Base-by-base conservation (phyloP, 148 eudicot genomes). In the Cornus florida region DNA sequence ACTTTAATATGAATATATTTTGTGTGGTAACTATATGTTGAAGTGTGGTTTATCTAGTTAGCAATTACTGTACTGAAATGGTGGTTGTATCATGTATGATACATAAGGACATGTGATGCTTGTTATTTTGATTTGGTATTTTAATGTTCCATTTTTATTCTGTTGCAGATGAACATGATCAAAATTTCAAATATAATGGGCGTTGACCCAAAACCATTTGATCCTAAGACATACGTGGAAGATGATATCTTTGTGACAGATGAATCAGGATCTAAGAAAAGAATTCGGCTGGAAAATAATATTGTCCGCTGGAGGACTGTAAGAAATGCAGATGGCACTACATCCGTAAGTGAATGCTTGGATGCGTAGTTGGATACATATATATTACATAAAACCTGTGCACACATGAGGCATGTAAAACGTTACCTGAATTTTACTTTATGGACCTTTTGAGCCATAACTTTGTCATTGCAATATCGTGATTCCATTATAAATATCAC, bases 161-260 rank as follows among this genome's bases (percentile, higher is more conserved):
- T 76, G 46, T 84, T 84, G 86, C 92, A 96, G 99, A 94, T 94
- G 98, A 90, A 92, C 77, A 78, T 91, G 89, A 97, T 97, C 72
- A 91, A 94, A 80, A 94, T 97, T 75, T 97, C 99, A 14, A 97
- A 97, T 81, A 97, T 97, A 81, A 97, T 97, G 98, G 99, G 99
- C 57, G 87, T 97, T 68, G 98, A 94, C 76, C 88, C 92, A 9
- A 94, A 92, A 80, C 94, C 98, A 59, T 97, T 97, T 87, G 97
- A 97, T 88, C 98, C 95, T 46, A 87, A 92, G 86, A 91, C 97
- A 70, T 97, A 84, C 82, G 94, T 83, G 71, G 99, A 92, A 82
- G 98, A 94, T 81, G 99, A 94, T 73, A 83, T 81, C 59, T 88
- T 92, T 87, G 98, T 90, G 77, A 91, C 97, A 13, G 99, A 97